Evolutionary conservation across 352 stramenopile species (phyloP).

Genomic region (Phytophthora lateralis): DNA sequence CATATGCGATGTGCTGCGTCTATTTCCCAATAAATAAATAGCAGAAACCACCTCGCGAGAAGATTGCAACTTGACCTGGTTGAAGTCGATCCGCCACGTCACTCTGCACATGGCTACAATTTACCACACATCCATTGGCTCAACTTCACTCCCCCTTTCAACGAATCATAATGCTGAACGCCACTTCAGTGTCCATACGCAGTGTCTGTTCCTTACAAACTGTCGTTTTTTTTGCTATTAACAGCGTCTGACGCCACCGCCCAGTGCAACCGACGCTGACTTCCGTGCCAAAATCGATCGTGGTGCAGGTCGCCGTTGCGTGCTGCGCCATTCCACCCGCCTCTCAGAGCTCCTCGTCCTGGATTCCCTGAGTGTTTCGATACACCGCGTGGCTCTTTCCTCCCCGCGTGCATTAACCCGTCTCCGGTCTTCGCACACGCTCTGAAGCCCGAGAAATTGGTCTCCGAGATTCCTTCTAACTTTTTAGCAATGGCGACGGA

Average conservation of each 20-base stretch:
- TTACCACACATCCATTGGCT: slow-evolving; percentile 6
- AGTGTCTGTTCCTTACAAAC: slow-evolving; percentile 3
- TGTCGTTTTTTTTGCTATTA: not conserved
- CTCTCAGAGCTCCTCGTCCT: slow-evolving; percentile 2
- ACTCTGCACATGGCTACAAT: slow-evolving; percentile 17
- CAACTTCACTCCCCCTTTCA: not conserved
- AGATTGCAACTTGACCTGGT: slow-evolving; percentile 15
- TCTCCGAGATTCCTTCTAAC: slow-evolving; percentile 3
- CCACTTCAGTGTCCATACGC: not conserved
- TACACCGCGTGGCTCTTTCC: not conserved
- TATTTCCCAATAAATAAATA: slow-evolving; percentile 15
- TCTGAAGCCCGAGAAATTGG: slow-evolving; percentile 3
- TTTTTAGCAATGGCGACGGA: slow-evolving; percentile 7
- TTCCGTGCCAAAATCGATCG: slow-evolving; percentile 14
- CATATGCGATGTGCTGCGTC: slow-evolving; percentile 21
- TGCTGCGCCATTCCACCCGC: not conserved
- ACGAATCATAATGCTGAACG: slow-evolving; percentile 16
- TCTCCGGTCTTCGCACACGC: not conserved
- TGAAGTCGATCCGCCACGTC: slow-evolving; percentile 25
- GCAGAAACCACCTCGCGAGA: slow-evolving; percentile 6
- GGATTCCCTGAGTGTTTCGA: slow-evolving; percentile 7
- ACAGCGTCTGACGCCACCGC: slow-evolving; percentile 1
- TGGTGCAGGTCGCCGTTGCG: slow-evolving; percentile 5
- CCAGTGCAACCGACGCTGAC: slow-evolving; percentile 14
- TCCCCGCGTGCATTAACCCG: not conserved